Percentiles rank a stretch among this genome's conserved stretches.
Evolutionary conservation across 805 yeast species (phyloP).

Genomic region (Priceomyces melissophilus): DNA sequence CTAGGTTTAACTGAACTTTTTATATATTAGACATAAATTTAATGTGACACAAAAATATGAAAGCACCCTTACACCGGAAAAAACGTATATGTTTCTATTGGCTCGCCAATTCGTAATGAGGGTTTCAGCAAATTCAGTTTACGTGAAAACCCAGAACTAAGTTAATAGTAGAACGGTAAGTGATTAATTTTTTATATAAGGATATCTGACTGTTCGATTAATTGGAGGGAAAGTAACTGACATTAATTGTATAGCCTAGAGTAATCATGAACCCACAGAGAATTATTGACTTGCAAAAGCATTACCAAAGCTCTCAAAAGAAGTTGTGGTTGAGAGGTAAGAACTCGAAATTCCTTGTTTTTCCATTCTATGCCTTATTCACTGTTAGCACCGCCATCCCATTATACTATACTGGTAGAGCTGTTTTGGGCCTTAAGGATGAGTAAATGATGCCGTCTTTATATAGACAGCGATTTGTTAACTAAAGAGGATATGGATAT

Average conservation of each 20-base stretch:
- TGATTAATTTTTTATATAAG: no score
- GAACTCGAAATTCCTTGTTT: slow-evolving; percentile 61
- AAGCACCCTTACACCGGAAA: slow-evolving; percentile 1
- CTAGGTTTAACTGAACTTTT: not conserved
- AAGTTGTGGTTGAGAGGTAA: slow-evolving; percentile 45
- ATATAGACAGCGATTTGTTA: no score
- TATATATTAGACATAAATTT: not conserved
- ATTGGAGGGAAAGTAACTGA: not conserved
- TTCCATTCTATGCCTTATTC: slow-evolving; percentile 77
- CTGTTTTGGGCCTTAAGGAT: slow-evolving; percentile 63
- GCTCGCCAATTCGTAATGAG: not conserved
- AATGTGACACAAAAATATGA: not conserved
- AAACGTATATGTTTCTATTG: slow-evolving; percentile 1
- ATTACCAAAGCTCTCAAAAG: slow-evolving; percentile 40
- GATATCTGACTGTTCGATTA: no score
- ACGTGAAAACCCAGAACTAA: not conserved
- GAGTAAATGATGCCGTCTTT: slow-evolving; percentile 10
- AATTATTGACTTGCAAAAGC: slow-evolving; percentile 43
- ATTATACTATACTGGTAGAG: slow-evolving; percentile 68
- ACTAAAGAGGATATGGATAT: no score
- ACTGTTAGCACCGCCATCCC: slow-evolving; percentile 64
- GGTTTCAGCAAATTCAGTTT: not conserved
- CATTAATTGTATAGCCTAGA: not conserved
- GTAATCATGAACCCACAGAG: slow-evolving; percentile 44
- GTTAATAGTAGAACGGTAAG: not conserved